These are phyloP conservation scores for slime mould (Dictyostelium discoideum) DNA, from an alignment of 78 protist genomes.

Conservation along the genomic window dicty_2.7 NC_007091.3:2789001-2789500, in stretches of 20 bases:
- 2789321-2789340: slow-evolving; percentile 30
- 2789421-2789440: slow-evolving; percentile 47
- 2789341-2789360: slow-evolving; percentile 55
- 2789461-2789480: slow-evolving; percentile 48
- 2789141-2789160: neutral
- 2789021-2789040: neutral
- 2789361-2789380: slow-evolving; percentile 15
- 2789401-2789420: slow-evolving; percentile 46
- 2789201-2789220: neutral
- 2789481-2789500: slow-evolving; percentile 23
- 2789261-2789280: slow-evolving; percentile 6
- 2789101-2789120: neutral
- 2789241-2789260: slow-evolving; percentile 23
- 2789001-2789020: slow-evolving; percentile 28
- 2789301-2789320: slow-evolving; percentile 44
- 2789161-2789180: neutral
- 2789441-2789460: slow-evolving; percentile 3
- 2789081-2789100: neutral
- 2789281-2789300: slow-evolving; percentile 20
- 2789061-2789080: neutral
- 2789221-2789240: neutral
- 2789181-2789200: neutral
- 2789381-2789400: slow-evolving; percentile 64
- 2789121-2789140: neutral
- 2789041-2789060: neutral